Percentiles rank a stretch among this genome's conserved stretches.
These are phyloP conservation scores for Zygotorulaspora sp. DNA, from an alignment of 805 yeast genomes.

Conservation along the genomic window DNA sequence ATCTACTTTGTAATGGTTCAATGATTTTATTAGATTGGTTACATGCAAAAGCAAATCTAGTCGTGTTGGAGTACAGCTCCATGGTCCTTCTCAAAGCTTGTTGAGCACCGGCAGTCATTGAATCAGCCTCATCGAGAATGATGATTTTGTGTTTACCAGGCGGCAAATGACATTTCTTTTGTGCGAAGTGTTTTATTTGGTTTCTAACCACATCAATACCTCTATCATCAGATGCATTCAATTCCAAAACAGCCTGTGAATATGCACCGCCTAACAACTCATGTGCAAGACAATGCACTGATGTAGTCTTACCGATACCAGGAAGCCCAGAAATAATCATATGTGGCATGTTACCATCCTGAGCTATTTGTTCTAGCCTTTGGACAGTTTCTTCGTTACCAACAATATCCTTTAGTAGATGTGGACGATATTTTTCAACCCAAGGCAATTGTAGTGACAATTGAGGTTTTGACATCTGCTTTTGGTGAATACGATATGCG, in stretches of 20 bases:
- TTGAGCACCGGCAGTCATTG: conserved; percentile 96
- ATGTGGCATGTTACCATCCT: conserved; percentile 96
- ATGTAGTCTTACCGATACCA: conserved; percentile 96
- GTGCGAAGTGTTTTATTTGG: conserved; percentile 93
- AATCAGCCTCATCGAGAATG: conserved; percentile 92
- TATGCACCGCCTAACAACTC: conserved; percentile 72
- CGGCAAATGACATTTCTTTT: conserved; percentile 82
- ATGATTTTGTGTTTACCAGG: conserved; percentile 88
- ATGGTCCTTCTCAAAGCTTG: conserved; percentile 90
- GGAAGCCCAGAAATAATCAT: conserved; percentile 93
- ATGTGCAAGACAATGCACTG: conserved; percentile 82
- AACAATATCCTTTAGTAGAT: conserved; percentile 72
- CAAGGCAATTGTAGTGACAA: conserved; percentile 39
- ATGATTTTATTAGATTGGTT: conserved; percentile 91
- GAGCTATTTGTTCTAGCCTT: conserved; percentile 75
- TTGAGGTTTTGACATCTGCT: conserved; percentile 13
- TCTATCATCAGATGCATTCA: conserved; percentile 95
- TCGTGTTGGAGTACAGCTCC: conserved; percentile 93
- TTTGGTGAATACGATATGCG: no score
- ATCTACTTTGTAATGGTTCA: conserved; percentile 93
- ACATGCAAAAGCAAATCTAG: conserved; percentile 98
- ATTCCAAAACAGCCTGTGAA: conserved; percentile 80
- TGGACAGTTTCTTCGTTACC: conserved; percentile 91
- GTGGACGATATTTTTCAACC: conserved; percentile 97
- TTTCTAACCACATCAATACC: conserved; percentile 96